These are phyloP conservation scores for Euphorbia corollata DNA, from an alignment of 441 rosid species.

Conservation along the genomic window DNA sequence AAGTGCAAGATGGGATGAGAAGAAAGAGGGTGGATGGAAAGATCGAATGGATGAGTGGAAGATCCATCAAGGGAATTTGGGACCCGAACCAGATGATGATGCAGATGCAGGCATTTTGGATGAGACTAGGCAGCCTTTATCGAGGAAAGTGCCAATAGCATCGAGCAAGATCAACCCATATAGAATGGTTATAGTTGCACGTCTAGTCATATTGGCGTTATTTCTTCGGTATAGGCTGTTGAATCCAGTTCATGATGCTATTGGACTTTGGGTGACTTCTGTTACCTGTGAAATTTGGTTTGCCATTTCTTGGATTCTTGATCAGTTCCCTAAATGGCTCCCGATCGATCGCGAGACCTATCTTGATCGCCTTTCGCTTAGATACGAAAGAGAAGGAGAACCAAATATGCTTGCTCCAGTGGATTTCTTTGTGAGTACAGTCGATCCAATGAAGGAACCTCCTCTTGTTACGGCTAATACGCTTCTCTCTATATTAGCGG, in stretches of 20 bases:
- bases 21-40: slow-evolving; percentile 81
- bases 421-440: slow-evolving; percentile 88
- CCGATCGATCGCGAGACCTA: slow-evolving; percentile 87
- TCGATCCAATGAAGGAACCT: slow-evolving; percentile 97
- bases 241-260: slow-evolving; percentile 82
- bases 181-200: slow-evolving; percentile 77
- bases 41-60: slow-evolving; percentile 97
- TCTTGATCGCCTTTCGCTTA: slow-evolving; percentile 80
- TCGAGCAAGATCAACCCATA: slow-evolving; percentile 90
- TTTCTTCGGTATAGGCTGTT: slow-evolving; percentile 71
- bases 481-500: slow-evolving; percentile 70
- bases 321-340: slow-evolving; percentile 94
- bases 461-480: slow-evolving; percentile 90
- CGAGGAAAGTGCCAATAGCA: slow-evolving; percentile 89
- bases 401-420: slow-evolving; percentile 70
- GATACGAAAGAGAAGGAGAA: slow-evolving; percentile 84
- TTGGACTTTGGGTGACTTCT: slow-evolving; percentile 89
- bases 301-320: slow-evolving; percentile 91
- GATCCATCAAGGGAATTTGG: slow-evolving; percentile 74
- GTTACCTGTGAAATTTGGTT: slow-evolving; percentile 90
- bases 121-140: slow-evolving; percentile 84
- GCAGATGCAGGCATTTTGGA: slow-evolving; percentile 47
- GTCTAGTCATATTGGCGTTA: slow-evolving; percentile 62
- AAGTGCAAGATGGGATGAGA: slow-evolving; percentile 72
- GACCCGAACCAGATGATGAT: slow-evolving; percentile 58